Percentiles rank a stretch among this genome's conserved stretches.
Evolutionary conservation across 2,329 filamentous ascomycete genomes (phyloP).

Genomic region (Claviceps spartinae): DNA sequence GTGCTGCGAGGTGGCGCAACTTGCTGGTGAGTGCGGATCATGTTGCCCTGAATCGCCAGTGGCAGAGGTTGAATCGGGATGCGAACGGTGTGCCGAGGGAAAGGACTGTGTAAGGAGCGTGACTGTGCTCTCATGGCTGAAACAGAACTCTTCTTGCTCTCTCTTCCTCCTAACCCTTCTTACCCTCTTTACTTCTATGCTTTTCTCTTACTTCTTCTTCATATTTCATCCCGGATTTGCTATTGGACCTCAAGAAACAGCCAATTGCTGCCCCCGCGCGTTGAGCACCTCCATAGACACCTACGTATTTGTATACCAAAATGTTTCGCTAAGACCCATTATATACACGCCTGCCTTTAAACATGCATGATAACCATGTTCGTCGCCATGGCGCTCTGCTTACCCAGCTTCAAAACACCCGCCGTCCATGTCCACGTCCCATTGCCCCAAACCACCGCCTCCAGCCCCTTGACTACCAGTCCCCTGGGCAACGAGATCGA

Average conservation of each 20-base stretch:
- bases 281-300: neutral
- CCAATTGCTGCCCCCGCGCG: neutral
- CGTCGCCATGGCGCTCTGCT: constrained; percentile 11
- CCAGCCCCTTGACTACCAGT: constrained; percentile 4
- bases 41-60: constrained; percentile 21
- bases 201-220: neutral
- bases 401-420: constrained; percentile 2
- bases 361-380: constrained; percentile 11
- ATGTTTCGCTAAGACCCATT: neutral
- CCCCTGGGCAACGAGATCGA: constrained; percentile 8
- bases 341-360: neutral
- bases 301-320: neutral
- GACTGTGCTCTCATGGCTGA: neutral
- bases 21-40: constrained; percentile 20
- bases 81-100: constrained; percentile 9
- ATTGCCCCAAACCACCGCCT: constrained; percentile 10
- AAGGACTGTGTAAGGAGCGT: neutral
- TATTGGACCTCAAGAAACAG: no score
- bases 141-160: neutral
- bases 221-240: no score
- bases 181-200: neutral
- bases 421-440: constrained; percentile 8
- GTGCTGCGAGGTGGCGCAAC: constrained; percentile 18
- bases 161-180: neutral
- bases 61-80: constrained; percentile 17